Evolutionary conservation across 2,329 filamentous ascomycete species (phyloP), one percentile per base, ranked within the genome.

Genomic region (Monosporascus cannonballus): DNA sequence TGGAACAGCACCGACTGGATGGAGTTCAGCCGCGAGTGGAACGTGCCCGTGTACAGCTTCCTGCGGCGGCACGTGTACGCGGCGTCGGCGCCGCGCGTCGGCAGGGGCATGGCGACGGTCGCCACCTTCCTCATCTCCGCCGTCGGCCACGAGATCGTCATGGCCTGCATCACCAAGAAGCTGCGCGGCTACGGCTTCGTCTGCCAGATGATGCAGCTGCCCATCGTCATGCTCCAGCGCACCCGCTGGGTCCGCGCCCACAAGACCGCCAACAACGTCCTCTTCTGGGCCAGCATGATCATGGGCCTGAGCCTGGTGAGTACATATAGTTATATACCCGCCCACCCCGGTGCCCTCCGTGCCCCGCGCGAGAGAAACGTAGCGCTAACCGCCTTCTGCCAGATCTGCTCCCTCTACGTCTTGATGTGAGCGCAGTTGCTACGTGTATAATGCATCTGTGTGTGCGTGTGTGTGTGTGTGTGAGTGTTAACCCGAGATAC

Each of bases 121-220:
- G 89, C 96, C 60, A 97, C 94, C 0, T 97, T 99, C 66, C 73
- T 97, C 53, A 87, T 97, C 63, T 92, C 86, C 54, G 90, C 94
- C 37, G 67, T 96, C 22, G 91, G 90, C 17, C 94, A 97, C 67
- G 94, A 99, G 71, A 80, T 99, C 53, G 89, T 99, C 64, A 96
- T 99, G 89, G 91, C 89, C 7, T 97, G 93, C 69, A 97, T 99
- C 68, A 96, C 92, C 25, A 93, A 96, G 77, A 97, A 99, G 75
- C 77, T 97, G 46, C 78, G 94, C 38, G 94, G 94, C 14, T 99
- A 97, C 66, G 94, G 93, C 9, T 96, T 96, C 67, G 66, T 95
- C 20, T 88, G 90, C 56, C 94, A 96, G 84, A 97, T 99, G 94
- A 74, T 95, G 56, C 94, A 99, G 76, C 80, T 97, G 61, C 94